Evolutionary conservation across 306 rosid species (phyloP).

Genomic region (Cucurbita ficifolia): DNA sequence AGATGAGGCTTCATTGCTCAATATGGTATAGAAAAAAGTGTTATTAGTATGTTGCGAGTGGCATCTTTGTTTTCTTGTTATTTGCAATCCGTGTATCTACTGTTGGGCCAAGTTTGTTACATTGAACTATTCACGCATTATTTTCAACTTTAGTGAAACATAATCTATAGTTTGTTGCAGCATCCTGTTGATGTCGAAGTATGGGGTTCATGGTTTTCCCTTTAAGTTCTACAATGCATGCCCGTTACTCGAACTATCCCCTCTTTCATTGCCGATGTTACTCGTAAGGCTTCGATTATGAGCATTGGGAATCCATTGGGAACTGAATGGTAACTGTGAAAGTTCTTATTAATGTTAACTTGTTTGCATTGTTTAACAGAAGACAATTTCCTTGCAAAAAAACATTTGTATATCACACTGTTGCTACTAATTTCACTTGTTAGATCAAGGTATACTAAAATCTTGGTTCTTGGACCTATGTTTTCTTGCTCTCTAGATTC

Average conservation of each 20-base stretch:
- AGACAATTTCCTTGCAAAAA: background rate
- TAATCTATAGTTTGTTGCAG: background rate
- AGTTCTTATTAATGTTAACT: background rate
- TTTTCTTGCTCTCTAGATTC: background rate
- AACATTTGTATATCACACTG: background rate
- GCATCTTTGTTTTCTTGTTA: no score
- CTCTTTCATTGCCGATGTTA: background rate
- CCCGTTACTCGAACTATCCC: background rate
- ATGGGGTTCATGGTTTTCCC: background rate
- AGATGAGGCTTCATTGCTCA: no score
- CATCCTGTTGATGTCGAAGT: background rate
- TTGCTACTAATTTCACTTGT: background rate
- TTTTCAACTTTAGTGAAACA: background rate
- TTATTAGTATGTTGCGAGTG: no score
- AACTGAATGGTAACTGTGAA: background rate
- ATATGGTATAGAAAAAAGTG: no score
- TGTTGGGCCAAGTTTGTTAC: no score
- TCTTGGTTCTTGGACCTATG: background rate
- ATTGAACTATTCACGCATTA: no score
- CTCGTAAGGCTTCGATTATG: background rate
- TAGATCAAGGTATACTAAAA: background rate
- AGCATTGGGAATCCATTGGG: background rate
- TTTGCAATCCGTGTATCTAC: no score
- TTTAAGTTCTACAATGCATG: background rate
- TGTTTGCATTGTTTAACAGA: background rate